phyloP scores from a whole-genome alignment of 1,284 basidiomycete species.

The Trametes pubescens region DNA sequence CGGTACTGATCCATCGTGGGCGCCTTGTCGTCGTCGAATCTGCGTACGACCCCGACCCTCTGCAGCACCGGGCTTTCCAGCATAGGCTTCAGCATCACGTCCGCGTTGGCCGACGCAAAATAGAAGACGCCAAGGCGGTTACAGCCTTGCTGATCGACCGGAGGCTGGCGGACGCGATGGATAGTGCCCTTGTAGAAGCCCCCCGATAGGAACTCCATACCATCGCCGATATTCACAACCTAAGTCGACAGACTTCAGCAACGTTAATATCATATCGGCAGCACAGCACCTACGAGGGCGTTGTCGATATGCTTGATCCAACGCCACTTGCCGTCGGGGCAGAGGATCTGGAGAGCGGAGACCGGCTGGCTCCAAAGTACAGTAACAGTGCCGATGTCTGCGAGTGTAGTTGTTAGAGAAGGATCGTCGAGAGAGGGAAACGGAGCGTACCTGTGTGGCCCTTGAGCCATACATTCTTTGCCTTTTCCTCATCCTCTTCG shows the following conservation, averaged over 20 bases:
- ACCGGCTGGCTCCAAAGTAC: slow-evolving; percentile 69
- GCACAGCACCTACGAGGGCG: slow-evolving; percentile 51
- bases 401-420: neutral
- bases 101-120: slow-evolving; percentile 47
- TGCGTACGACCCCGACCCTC: slow-evolving; percentile 42
- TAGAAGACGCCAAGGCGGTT: slow-evolving; percentile 54
- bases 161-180: slow-evolving; percentile 56
- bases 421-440: no score
- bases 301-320: slow-evolving; percentile 69
- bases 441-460: slow-evolving; percentile 19
- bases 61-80: slow-evolving; percentile 44
- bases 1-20: slow-evolving; percentile 52
- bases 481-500: slow-evolving; percentile 57
- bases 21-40: slow-evolving; percentile 44
- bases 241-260: slow-evolving; percentile 14
- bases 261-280: neutral
- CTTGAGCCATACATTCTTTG: slow-evolving; percentile 58
- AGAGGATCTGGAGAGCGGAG: slow-evolving; percentile 62
- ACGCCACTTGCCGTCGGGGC: slow-evolving; percentile 59
- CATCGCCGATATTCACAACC: slow-evolving; percentile 54
- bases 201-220: slow-evolving; percentile 53
- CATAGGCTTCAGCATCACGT: slow-evolving; percentile 41
- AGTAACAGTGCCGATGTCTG: slow-evolving; percentile 63
- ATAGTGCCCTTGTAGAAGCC: slow-evolving; percentile 53
- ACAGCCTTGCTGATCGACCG: slow-evolving; percentile 53